Evolutionary conservation across 2,329 filamentous ascomycete genomes (phyloP).

Genomic region (Ophiobolus disseminans): DNA sequence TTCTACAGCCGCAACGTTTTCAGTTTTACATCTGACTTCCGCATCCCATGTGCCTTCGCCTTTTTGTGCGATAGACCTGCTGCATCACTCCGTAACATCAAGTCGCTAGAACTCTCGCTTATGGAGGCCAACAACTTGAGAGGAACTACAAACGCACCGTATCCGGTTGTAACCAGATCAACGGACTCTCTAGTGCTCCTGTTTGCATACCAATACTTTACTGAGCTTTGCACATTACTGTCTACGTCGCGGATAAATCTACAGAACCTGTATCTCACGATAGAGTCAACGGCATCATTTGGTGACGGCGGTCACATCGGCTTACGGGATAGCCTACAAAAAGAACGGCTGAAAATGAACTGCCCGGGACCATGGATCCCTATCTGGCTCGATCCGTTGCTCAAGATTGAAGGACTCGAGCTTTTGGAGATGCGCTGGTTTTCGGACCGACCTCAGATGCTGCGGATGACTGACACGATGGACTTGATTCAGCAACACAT

Average conservation of each 20-base stretch:
- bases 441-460: background rate
- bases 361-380: background rate
- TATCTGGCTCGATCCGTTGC: background rate
- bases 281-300: conserved; percentile 19
- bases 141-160: conserved; percentile 18
- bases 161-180: conserved; percentile 19
- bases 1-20: conserved; percentile 36
- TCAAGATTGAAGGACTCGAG: background rate
- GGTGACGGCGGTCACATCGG: background rate
- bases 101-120: conserved; percentile 23
- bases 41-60: conserved; percentile 30
- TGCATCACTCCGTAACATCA: conserved; percentile 18
- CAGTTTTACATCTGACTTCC: conserved; percentile 26
- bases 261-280: conserved; percentile 19
- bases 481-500: background rate
- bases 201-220: conserved; percentile 29
- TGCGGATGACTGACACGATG: background rate
- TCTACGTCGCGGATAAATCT: conserved; percentile 25
- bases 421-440: background rate
- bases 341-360: background rate
- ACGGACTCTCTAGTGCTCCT: conserved; percentile 26
- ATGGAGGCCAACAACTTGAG: conserved; percentile 28
- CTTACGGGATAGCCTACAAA: background rate
- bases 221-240: conserved; percentile 28
- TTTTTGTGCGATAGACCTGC: conserved; percentile 32